Evolutionary conservation across 331 rosid genomes (phyloP), one percentile per base, ranked within the genome.

Genomic region (Quercus tomentella): DNA sequence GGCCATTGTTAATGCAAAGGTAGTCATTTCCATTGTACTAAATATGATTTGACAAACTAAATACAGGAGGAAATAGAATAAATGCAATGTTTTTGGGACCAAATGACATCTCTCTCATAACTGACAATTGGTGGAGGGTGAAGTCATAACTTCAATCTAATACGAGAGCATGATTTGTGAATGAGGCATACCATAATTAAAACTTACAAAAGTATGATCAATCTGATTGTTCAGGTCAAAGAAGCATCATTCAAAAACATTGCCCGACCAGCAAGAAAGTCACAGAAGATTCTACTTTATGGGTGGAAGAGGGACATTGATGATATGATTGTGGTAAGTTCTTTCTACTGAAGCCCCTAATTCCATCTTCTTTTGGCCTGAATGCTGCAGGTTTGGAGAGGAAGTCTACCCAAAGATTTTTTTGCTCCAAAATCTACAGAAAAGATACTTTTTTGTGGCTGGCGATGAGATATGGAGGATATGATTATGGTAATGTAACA

Each of bases 401-500:
- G 98, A 86, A 92, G 86, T 90, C 85, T 89, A 73, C 98, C 98
- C 66, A 90, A 89, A 87, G 89, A 89, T 92, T 80, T 75, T n/a
- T n/a, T 85, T 80, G 89, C 83, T 86, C 94, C 92, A 62, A 88
- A 88, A 84, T n/a, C n/a, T 89, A 79, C 86, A 17, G 97, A 94
- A 89, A 94, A 79, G 84, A 94, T 92, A 78, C 96, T 91, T 71
- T 86, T 89, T 69, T 94, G 97, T 72, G 98, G 98, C 82, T 94
- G 98, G 98, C 86, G 97, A 72, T 93, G 97, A 82, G 98, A 94
- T 87, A 89, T 94, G 97, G 98, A 94, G 85, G 94, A 92, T 82
- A 94, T 94, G 96, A 88, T 94, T 88, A 88, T 88, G 98, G 98
- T 94, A 91, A 88, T 89, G 84, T 62, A 41, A 70, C 56, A 58